A percentile compares a stretch with the other conserved stretches of the same genome.
phyloP scores from a whole-genome alignment of 768 basidiomycete species.

The Amanita pallidorosea region DNA sequence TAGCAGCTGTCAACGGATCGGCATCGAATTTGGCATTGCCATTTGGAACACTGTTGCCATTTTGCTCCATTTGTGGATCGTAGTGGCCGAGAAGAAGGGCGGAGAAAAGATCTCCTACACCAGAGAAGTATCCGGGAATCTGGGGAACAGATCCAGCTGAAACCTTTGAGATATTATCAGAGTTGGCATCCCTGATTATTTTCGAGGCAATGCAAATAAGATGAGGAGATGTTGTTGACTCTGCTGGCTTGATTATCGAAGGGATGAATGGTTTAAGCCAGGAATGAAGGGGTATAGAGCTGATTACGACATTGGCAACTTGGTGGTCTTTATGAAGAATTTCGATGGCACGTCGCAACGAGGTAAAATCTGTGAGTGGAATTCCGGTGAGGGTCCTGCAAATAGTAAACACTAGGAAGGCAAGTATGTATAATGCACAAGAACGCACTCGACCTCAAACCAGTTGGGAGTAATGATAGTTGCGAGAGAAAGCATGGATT shows the following conservation, averaged over 20 bases:
- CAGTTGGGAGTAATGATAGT: slow-evolving; percentile 96
- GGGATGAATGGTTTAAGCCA: slow-evolving; percentile 55
- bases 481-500: slow-evolving; percentile 66
- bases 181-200: slow-evolving; percentile 18
- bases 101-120: slow-evolving; percentile 97
- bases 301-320: slow-evolving; percentile 85
- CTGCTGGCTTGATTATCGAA: slow-evolving; percentile 23
- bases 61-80: slow-evolving; percentile 15
- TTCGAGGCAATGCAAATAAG: slow-evolving; percentile 78
- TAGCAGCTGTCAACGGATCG: slow-evolving; percentile 45
- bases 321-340: slow-evolving; percentile 67
- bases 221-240: slow-evolving; percentile 25
- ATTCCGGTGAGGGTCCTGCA: slow-evolving; percentile 66
- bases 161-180: slow-evolving; percentile 19
- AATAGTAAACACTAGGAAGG: slow-evolving; percentile 10
- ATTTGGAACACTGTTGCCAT: background rate
- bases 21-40: background rate
- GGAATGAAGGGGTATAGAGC: slow-evolving; percentile 64
- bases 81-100: slow-evolving; percentile 84
- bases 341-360: slow-evolving; percentile 57
- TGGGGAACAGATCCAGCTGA: slow-evolving; percentile 62
- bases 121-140: slow-evolving; percentile 87
- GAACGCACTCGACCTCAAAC: slow-evolving; percentile 78
- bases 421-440: slow-evolving; percentile 28
- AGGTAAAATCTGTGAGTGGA: slow-evolving; percentile 51